phyloP scores from a whole-genome alignment of 805 yeast species.

The Kurtzmaniella cleridarum region DNA sequence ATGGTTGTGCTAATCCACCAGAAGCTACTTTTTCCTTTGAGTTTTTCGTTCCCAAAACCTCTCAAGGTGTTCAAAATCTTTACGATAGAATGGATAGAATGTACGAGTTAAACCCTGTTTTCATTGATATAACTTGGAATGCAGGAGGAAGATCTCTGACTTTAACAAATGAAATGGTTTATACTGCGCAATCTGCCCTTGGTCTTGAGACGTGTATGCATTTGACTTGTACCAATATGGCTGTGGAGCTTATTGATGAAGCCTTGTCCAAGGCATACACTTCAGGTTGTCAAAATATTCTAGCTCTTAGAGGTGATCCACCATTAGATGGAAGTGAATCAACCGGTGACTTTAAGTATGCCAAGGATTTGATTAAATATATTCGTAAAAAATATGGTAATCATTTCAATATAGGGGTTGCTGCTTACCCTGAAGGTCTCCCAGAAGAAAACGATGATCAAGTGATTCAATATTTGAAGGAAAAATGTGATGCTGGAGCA shows the following conservation, averaged over 20 bases:
- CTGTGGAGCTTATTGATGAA: slow-evolving; percentile 67
- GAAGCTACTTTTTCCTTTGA: slow-evolving; percentile 87
- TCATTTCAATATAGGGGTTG: slow-evolving; percentile 92
- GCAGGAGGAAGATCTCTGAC: slow-evolving; percentile 90
- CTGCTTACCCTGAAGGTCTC: slow-evolving; percentile 97
- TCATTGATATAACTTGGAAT: slow-evolving; percentile 96
- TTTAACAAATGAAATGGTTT: slow-evolving; percentile 85
- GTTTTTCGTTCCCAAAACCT: slow-evolving; percentile 94
- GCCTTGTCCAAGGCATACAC: slow-evolving; percentile 82
- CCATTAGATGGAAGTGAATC: slow-evolving; percentile 72
- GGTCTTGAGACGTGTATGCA: slow-evolving; percentile 98
- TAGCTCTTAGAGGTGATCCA: slow-evolving; percentile 95
- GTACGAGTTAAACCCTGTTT: slow-evolving; percentile 87
- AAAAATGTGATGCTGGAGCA: slow-evolving; percentile 92
- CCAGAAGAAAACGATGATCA: slow-evolving; percentile 69
- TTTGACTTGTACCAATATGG: slow-evolving; percentile 95
- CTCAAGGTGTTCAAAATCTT: slow-evolving; percentile 93
- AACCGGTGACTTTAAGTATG: slow-evolving; percentile 81
- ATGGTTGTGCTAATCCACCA: slow-evolving; percentile 32
- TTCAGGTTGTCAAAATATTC: slow-evolving; percentile 91
- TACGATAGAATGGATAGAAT: slow-evolving; percentile 97
- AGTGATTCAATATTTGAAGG: slow-evolving; percentile 60
- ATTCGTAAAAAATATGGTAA: slow-evolving; percentile 76
- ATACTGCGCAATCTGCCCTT: slow-evolving; percentile 81
- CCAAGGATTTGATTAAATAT: slow-evolving; percentile 77